Base-by-base conservation (phyloP, 345 rosid species). In the Hirschfeldia incana region DNA sequence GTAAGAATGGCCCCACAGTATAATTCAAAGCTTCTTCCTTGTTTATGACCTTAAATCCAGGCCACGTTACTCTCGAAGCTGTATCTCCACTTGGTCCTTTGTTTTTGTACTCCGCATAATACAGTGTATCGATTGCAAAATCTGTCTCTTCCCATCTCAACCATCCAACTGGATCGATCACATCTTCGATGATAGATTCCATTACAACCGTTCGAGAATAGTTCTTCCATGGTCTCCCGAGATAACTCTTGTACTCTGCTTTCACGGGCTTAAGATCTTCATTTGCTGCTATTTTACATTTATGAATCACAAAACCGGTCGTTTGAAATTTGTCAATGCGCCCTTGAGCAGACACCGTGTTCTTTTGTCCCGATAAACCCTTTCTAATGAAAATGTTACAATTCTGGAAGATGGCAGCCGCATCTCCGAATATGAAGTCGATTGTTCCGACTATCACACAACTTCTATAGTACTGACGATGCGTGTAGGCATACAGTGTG, bases 201-300 rank as follows among this genome's bases (percentile, higher is more conserved):
- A 94, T 92, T 36, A 94, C 27, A 4, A 92, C 28, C 1, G 92
- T 90, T 78, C 95, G 84, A 4, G 97, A 88, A 74, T 74, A 85
- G 9, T 74, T 83, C 74, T 89, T 92, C 94, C 94, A 92, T 1
- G 98, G 98, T 67, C 98, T 64, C 3, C 94, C 97, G 1, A 94
- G 91, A 80, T 90, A 94, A 61, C 83, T 92, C 82, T 70, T 85
- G 81, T 84, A 46, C 21, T 77, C 77, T 13, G 15, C 15, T 77
- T 85, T 80, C 0, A 42, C 85, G 0, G 91, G 84, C 30, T 75
- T 46, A 46, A 46, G 15, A 46, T 46, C 53, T 46, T 46, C 53
- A 46, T 46, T 46, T 46, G 53, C 53, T 15, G 53, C 15, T 13
- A 46, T 46, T 46, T 46, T 46, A 46, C 53, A 46, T 46, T 46